Evolutionary conservation across 441 rosid species (phyloP), one percentile per base, ranked within the genome.

Genomic region (Pelargonium exstipulatum): DNA sequence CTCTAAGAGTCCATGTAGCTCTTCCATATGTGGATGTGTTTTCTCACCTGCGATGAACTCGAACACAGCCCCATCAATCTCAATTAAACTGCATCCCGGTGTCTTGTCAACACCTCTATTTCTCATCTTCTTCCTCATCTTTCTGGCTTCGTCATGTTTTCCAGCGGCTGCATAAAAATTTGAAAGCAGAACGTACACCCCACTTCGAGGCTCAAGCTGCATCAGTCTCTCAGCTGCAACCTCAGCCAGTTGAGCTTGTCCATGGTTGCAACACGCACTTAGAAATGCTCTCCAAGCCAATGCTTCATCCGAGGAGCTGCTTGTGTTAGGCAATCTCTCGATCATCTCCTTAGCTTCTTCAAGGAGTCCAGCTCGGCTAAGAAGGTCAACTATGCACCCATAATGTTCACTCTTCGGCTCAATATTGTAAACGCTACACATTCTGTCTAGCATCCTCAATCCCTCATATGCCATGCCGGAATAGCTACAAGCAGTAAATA

Each of bases 11-110:
- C 70, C 66, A 48, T 75, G 74, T 24, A 84, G 81, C 65, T 81
- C 84, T 70, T 73, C 76, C 79, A 77, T 66, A 61, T 78, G 76
- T 57, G 74, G 74, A 71, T 83, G 85, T 12, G 74, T 74, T 68
- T 80, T 76, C 69, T 86, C 84, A 65, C 87, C 87, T 17, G 86
- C 87, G 16, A 84, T 75, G 74, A 82, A 84, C 63, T 86, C 92
- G 63, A 78, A 82, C 72, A 69, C 67, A 51, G 66, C 72, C 10
- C 89, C 89, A 35, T 81, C 65, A 70, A 84, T 76, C 78, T 84
- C 79, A 35, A 85, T 45, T 14, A 86, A 84, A 70, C 92, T 86
- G 79, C 91, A 85, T 63, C 92, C 90, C 3, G 92, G 91, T 17
- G 71, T 73, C 81, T 85, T 86, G 48, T 78, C 72, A 22, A 89